phyloP scores from a whole-genome alignment of 306 rosid genomes.

The Vicia sativa region DNA sequence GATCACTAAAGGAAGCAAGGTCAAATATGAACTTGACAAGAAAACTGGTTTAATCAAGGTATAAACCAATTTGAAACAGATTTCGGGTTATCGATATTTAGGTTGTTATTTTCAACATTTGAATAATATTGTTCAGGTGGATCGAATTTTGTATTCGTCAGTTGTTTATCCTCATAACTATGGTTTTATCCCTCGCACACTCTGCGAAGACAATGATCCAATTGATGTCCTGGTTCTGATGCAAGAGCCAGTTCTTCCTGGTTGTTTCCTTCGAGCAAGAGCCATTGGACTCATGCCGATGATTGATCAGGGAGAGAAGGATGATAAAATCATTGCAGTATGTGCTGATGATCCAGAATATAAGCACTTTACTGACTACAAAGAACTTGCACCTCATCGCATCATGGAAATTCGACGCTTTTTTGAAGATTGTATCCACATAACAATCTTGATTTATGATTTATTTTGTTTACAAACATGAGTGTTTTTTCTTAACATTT shows the following conservation, averaged over 20 bases:
- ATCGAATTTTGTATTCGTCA: conserved; percentile 82
- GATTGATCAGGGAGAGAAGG: conserved; percentile 99
- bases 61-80: conserved; percentile 11
- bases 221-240: conserved; percentile 89
- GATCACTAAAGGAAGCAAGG: conserved; percentile 97
- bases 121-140: conserved; percentile 69
- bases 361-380: conserved; percentile 78
- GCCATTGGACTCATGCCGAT: conserved; percentile 97
- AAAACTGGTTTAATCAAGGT: conserved; percentile 97
- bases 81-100: neutral
- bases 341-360: conserved; percentile 99
- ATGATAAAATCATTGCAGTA: conserved; percentile 97
- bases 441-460: neutral
- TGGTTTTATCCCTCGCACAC: conserved; percentile 95
- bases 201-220: conserved; percentile 99
- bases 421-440: conserved; percentile 95
- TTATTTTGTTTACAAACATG: conserved; percentile 2
- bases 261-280: conserved; percentile 91
- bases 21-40: conserved; percentile 96
- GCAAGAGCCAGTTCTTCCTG: conserved; percentile 99
- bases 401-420: conserved; percentile 91
- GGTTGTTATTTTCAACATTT: conserved; percentile 28
- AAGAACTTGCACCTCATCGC: conserved; percentile 97
- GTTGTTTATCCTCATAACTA: conserved; percentile 97
- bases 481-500: conserved; percentile 44